phyloP scores from a whole-genome alignment of 768 basidiomycete species.

The Xerocomellus chrysenteron region DNA sequence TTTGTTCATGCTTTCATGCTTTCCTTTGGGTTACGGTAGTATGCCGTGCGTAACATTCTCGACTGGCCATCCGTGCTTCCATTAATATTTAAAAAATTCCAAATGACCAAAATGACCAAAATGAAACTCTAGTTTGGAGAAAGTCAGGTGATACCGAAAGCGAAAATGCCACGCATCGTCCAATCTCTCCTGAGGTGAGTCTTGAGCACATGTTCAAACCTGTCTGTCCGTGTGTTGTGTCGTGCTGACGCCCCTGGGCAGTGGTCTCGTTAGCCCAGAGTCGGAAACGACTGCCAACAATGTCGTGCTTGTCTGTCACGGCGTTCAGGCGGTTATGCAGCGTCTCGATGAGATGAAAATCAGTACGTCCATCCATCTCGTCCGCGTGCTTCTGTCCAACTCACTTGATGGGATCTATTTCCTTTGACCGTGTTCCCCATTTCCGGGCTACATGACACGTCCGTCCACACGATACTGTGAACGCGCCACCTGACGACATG shows the following conservation, averaged over 20 bases:
- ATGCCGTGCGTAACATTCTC: constrained; percentile 50
- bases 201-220: background rate
- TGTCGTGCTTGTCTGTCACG: constrained; percentile 72
- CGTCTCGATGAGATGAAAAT: constrained; percentile 79
- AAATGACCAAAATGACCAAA: background rate
- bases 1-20: background rate
- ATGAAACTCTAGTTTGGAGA: constrained; percentile 63
- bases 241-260: constrained; percentile 29
- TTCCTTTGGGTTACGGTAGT: constrained; percentile 38
- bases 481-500: background rate
- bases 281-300: constrained; percentile 68
- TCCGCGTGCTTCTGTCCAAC: background rate
- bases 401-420: background rate
- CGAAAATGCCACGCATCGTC: constrained; percentile 68
- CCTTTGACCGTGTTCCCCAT: background rate
- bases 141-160: constrained; percentile 64
- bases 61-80: background rate
- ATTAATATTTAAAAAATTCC: constrained; percentile 6
- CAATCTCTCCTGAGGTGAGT: constrained; percentile 70
- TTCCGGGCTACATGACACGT: background rate
- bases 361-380: constrained; percentile 45
- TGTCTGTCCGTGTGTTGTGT: background rate
- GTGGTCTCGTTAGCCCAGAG: constrained; percentile 74
- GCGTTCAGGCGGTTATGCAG: constrained; percentile 51
- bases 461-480: background rate